A percentile compares a stretch with the other conserved stretches of the same genome.
phyloP scores from a whole-genome alignment of 2,329 filamentous ascomycete genomes.

The Bisporella sp. region DNA sequence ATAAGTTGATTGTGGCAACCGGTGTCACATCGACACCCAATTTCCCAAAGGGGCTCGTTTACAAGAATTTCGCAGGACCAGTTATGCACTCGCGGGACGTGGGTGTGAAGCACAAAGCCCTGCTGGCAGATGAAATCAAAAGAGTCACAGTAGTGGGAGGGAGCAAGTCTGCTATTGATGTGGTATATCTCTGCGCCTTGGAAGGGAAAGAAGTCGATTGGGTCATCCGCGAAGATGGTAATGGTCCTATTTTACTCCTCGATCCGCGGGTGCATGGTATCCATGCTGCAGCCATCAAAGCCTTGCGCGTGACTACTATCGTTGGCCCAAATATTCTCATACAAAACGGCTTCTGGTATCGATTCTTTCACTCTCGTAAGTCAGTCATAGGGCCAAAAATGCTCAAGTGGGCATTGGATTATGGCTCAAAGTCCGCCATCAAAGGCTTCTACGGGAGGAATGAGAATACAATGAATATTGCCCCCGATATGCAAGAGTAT shows the following conservation, averaged over 20 bases:
- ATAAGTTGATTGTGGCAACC: conserved; percentile 11
- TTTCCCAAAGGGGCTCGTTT: conserved; percentile 8
- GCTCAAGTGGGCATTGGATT: neutral
- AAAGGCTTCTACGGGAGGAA: conserved; percentile 42
- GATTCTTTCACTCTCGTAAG: conserved; percentile 9
- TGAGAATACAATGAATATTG: conserved; percentile 4
- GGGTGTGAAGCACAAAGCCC: neutral
- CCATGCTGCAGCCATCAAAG: conserved; percentile 4
- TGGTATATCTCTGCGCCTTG: conserved; percentile 4
- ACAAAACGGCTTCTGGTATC: conserved; percentile 9
- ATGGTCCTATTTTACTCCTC: conserved; percentile 8
- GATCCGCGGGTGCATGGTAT: conserved; percentile 1
- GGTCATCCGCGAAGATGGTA: conserved; percentile 12
- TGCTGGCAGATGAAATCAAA: conserved; percentile 6
- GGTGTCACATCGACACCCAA: conserved; percentile 8
- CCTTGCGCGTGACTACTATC: neutral
- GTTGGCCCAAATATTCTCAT: conserved; percentile 1
- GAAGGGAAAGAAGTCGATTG: conserved; percentile 14
- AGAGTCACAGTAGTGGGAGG: conserved; percentile 12
- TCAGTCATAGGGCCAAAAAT: conserved; percentile 5
- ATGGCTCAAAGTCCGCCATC: conserved; percentile 9
- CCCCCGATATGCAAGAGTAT: conserved; percentile 3
- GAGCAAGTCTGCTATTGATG: conserved; percentile 12
- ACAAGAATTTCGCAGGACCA: conserved; percentile 2
- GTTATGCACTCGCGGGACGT: conserved; percentile 11